Evolutionary conservation across 306 rosid genomes (phyloP).

Genomic region (Oxytropis ochrocephala): DNA sequence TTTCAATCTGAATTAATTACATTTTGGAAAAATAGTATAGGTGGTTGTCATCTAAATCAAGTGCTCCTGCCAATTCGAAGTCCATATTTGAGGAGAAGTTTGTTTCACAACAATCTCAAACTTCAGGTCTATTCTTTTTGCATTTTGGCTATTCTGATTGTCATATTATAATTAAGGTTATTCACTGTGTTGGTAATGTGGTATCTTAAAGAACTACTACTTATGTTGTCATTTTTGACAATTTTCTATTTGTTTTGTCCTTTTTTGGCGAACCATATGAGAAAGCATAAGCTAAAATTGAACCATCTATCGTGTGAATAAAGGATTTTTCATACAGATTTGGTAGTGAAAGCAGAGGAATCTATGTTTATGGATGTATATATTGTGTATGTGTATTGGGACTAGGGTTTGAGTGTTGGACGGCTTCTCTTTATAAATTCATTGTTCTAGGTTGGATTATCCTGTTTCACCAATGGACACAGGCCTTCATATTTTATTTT

Average conservation of each 20-base stretch:
- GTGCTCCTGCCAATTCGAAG: constrained; percentile 50
- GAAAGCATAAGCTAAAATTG: neutral
- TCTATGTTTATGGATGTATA: neutral
- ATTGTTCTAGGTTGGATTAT: neutral
- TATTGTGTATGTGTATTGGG: neutral
- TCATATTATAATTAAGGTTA: neutral
- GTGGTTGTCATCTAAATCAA: constrained; percentile 81
- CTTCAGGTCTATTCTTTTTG: constrained; percentile 58
- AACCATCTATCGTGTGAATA: neutral
- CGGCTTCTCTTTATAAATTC: neutral
- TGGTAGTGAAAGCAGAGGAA: neutral
- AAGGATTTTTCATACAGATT: neutral
- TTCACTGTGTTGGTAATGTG: constrained; percentile 7
- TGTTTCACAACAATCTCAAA: constrained; percentile 80
- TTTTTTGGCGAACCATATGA: neutral
- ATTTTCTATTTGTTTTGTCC: neutral
- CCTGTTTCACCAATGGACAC: neutral
- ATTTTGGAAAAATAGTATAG: constrained; percentile 67
- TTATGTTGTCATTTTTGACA: neutral
- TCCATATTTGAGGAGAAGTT: constrained; percentile 84
- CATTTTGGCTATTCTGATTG: constrained; percentile 1
- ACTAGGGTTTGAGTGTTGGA: neutral
- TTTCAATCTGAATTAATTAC: constrained; percentile 1
- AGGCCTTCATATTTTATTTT: neutral
- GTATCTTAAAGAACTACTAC: neutral